Percentiles rank a stretch among this genome's conserved stretches.
These are phyloP conservation scores for Fraxinus excelsior DNA, from an alignment of 257 asterid genomes.

Conservation along the genomic window DNA sequence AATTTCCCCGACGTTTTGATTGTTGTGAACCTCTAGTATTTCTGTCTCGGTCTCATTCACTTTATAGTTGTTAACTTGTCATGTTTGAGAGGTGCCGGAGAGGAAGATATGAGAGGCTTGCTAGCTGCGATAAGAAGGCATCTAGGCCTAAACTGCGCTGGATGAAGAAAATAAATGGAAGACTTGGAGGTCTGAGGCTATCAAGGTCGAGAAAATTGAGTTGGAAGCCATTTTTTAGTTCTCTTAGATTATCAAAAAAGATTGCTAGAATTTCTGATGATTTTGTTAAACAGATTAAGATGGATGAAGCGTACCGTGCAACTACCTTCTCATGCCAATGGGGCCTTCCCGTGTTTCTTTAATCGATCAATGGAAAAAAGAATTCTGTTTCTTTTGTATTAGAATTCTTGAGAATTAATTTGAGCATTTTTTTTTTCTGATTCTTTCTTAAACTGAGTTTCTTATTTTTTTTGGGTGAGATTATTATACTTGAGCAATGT, in stretches of 20 bases:
- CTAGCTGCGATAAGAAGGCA: slow-evolving; percentile 17
- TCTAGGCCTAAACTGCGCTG: slow-evolving; percentile 29
- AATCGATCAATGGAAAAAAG: slow-evolving; percentile 22
- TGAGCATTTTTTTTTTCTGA: neutral
- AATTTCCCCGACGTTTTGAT: neutral
- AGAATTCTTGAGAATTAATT: neutral
- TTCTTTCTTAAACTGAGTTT: neutral
- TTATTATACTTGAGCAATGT: neutral
- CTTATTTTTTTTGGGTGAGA: neutral
- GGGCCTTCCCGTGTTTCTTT: slow-evolving; percentile 47
- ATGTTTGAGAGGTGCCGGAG: slow-evolving; percentile 13
- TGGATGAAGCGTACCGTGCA: slow-evolving; percentile 36
- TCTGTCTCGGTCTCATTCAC: neutral
- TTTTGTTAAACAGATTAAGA: slow-evolving; percentile 32
- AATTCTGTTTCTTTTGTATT: slow-evolving; percentile 20
- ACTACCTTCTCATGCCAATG: slow-evolving; percentile 42
- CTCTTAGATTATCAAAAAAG: slow-evolving; percentile 33
- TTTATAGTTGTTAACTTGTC: slow-evolving; percentile 9
- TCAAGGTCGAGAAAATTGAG: slow-evolving; percentile 38
- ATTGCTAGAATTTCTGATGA: slow-evolving; percentile 36
- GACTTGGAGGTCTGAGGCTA: slow-evolving; percentile 38
- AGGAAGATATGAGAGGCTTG: slow-evolving; percentile 37
- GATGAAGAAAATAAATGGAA: slow-evolving; percentile 41
- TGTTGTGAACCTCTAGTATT: slow-evolving; percentile 1
- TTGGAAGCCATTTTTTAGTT: slow-evolving; percentile 41